These are phyloP conservation scores for Arthrinium phaeospermum DNA, from an alignment of 2,329 filamentous ascomycete genomes.

Conservation along the genomic window DNA sequence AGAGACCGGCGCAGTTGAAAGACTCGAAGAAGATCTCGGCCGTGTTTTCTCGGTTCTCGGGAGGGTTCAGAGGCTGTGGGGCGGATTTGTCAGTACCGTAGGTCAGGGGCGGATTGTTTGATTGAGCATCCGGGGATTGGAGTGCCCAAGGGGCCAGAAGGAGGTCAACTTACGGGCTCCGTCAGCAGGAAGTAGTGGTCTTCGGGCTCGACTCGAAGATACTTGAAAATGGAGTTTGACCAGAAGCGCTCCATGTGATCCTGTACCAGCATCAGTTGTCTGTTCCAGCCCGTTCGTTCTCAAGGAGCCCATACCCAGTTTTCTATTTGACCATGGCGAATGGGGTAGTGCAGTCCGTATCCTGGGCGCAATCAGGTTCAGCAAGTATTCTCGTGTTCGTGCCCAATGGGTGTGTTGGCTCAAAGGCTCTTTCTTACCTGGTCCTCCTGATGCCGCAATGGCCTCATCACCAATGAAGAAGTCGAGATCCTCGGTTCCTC, in stretches of 20 bases:
- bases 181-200: constrained; percentile 98
- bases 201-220: constrained; percentile 95
- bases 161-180: constrained; percentile 74
- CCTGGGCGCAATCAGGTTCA: constrained; percentile 52
- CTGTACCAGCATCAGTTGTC: constrained; percentile 51
- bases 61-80: constrained; percentile 86
- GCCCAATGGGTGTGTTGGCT: constrained; percentile 17
- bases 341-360: constrained; percentile 96
- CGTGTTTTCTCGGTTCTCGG: constrained; percentile 98
- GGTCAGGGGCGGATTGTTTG: neutral
- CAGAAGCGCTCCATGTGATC: constrained; percentile 99
- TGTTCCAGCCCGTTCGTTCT: neutral
- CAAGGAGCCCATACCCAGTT: constrained; percentile 77
- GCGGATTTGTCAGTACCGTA: neutral
- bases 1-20: constrained; percentile 98
- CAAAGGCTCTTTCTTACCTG: constrained; percentile 63
- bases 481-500: constrained; percentile 96
- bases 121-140: neutral
- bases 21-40: constrained; percentile 99
- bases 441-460: constrained; percentile 79
- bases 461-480: constrained; percentile 99
- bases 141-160: neutral
- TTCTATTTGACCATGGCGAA: constrained; percentile 97
- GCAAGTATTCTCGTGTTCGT: neutral
- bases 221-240: constrained; percentile 99